These are phyloP conservation scores for Trametes hirsuta DNA, from an alignment of 1,284 basidiomycete genomes.

Conservation along the genomic window DNA sequence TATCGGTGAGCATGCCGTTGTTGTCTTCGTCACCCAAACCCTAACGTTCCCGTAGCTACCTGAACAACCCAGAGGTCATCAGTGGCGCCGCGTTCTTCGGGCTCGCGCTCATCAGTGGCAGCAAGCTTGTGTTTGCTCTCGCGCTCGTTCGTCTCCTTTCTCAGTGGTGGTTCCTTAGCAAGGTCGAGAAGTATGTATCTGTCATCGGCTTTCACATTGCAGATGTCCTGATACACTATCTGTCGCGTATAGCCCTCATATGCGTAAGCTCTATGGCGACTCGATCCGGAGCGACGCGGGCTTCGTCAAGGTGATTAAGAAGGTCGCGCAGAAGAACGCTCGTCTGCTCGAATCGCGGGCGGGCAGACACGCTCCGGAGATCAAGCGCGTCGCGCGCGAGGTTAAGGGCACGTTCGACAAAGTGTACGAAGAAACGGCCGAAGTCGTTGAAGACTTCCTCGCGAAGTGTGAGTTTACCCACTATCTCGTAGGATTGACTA, in stretches of 20 bases:
- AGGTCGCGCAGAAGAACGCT: slow-evolving; percentile 83
- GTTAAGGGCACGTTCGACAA: slow-evolving; percentile 94
- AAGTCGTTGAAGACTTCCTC: slow-evolving; percentile 91
- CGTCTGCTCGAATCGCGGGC: slow-evolving; percentile 69
- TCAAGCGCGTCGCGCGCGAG: slow-evolving; percentile 83
- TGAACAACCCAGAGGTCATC: slow-evolving; percentile 97
- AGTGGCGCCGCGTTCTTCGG: slow-evolving; percentile 96
- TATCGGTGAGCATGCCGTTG: slow-evolving; percentile 62
- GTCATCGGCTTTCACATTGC: background rate
- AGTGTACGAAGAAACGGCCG: slow-evolving; percentile 91
- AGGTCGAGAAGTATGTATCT: slow-evolving; percentile 79
- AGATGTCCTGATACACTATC: slow-evolving; percentile 2
- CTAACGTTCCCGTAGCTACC: slow-evolving; percentile 53
- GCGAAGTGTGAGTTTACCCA: slow-evolving; percentile 71
- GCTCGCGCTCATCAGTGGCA: slow-evolving; percentile 87
- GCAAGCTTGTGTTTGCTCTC: slow-evolving; percentile 83
- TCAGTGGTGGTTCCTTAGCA: slow-evolving; percentile 91
- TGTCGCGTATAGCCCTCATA: slow-evolving; percentile 77
- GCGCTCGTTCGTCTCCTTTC: slow-evolving; percentile 84
- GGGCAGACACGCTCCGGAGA: slow-evolving; percentile 72
- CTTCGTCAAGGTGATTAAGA: slow-evolving; percentile 95
- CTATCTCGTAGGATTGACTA: background rate
- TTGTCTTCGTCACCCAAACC: background rate
- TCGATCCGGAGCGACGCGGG: slow-evolving; percentile 93
- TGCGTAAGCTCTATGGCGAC: slow-evolving; percentile 94